Base-by-base conservation (phyloP, 2,329 filamentous ascomycete species). In the Davidsoniella neocaledoniae region DNA sequence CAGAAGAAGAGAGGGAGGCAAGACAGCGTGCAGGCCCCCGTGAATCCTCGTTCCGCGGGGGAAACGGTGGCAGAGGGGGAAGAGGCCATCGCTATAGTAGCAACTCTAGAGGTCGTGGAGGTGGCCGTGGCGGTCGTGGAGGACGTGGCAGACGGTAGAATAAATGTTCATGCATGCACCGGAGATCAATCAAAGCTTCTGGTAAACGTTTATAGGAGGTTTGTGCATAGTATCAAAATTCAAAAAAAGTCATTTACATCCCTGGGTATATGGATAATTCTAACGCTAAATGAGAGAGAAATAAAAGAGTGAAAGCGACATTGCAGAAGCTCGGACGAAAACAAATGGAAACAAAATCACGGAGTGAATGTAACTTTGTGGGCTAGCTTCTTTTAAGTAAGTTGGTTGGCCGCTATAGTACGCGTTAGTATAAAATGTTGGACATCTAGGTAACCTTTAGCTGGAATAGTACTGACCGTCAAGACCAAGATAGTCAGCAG, bases 401-500 rank as follows among this genome's bases (percentile, higher is more conserved):
- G 26, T 37, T 46, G 36, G 44, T 10, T n/a, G 5, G 44, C 25
- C 12, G 44, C 44, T 46, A 21, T 33, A 9, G 7, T 33, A 33
- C 29, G 29, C 29, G 29, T 33, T 33, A 33, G 29, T 33, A 33
- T 33, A 9, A 33, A 5, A 33, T 36, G 9, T 37, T 46, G 36
- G 19, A 14, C 41, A 14, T 10, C 1, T 14, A 26, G 29, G 25
- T 9, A 14, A 43, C 17, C 21, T 25, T 14, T 7, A 6, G 41
- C 26, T 12, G 26, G 12, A 25, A 25, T n/a, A 25, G 6, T 25
- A 41, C 73, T 70, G 52, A 53, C 36, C 16, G 37, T 53, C 79
- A 60, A 88, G 66, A 58, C 80, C 78, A 55, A 88, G 67, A 61
- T 77, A 90, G 65, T 88, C 83, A 23, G 83, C 82, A 12, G 83